Evolutionary conservation across 768 basidiomycete species (phyloP), one percentile per base, ranked within the genome.

Genomic region (Scleroderma bovista): DNA sequence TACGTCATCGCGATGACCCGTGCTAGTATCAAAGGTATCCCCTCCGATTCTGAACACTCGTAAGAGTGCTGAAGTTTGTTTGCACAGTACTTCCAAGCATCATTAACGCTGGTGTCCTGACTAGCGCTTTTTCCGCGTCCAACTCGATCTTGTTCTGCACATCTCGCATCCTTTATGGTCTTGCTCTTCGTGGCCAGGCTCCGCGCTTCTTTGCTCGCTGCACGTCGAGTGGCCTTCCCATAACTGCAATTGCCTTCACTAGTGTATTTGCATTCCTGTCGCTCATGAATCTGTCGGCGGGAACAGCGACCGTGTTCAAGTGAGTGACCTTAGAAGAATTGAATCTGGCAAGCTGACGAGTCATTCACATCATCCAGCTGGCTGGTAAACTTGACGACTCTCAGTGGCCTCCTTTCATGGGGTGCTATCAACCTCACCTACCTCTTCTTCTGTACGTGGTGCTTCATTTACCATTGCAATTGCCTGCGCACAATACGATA

Each of bases 1-100:
- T 93, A 87, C 67, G 88, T 92, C 52, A 84, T 92, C 52, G 88
- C 88, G 9, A 81, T 91, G 56, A 75, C 67, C 31, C 72, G 75
- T 38, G 83, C 86, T 0, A 83, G 87, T 15, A 79, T 89, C 60
- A 81, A 77, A 67, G 77, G 75, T 76, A 45, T 17, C 17, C 19
- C 11, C 4, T n/a, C 20, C n/a, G 13, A n/a, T 31, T 29, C 26
- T 31, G 6, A 12, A 12, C n/a, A 33, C 38, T 17, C 20, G 23
- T 11, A 13, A 15, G 19, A 23, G 41, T 15, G 23, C n/a, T 10
- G 32, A 16, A 39, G 51, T 44, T 42, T 48, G 19, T 20, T 39
- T n/a, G n/a, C n/a, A 55, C 17, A 74, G 80, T 74, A 3, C 69
- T 86, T 29, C 79, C 79, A 4, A 75, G 78, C 46, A 77, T 90